These are phyloP conservation scores for Suillus alpinus DNA, from an alignment of 768 basidiomycete species.

Conservation along the genomic window DNA sequence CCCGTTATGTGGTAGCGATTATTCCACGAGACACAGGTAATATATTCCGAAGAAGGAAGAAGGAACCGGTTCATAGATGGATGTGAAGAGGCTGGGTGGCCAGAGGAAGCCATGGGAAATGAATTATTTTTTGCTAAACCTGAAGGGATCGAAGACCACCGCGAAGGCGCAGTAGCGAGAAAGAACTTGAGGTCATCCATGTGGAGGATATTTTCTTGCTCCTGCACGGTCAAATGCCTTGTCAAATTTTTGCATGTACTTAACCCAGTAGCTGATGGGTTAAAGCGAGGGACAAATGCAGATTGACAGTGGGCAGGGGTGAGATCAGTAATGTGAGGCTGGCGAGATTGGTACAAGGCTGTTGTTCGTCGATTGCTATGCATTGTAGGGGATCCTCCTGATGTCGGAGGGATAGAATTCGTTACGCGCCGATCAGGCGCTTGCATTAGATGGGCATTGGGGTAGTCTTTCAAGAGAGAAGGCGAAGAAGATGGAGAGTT, in stretches of 20 bases:
- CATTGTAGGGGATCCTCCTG: neutral
- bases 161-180: slow-evolving; percentile 78
- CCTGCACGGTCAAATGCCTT: slow-evolving; percentile 56
- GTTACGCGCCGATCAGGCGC: neutral
- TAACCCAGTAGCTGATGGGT: slow-evolving; percentile 25
- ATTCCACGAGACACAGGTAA: slow-evolving; percentile 90
- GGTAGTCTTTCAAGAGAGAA: neutral
- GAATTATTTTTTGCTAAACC: slow-evolving; percentile 16
- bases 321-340: neutral
- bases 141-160: slow-evolving; percentile 51
- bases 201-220: slow-evolving; percentile 69
- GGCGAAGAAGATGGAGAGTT: neutral
- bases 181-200: slow-evolving; percentile 87
- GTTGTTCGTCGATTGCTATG: neutral
- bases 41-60: slow-evolving; percentile 83
- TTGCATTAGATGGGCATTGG: neutral
- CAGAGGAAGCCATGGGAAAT: slow-evolving; percentile 19
- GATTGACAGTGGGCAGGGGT: slow-evolving; percentile 1
- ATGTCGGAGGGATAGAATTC: neutral
- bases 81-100: slow-evolving; percentile 55
- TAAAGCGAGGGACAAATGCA: slow-evolving; percentile 10
- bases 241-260: slow-evolving; percentile 25
- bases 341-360: neutral
- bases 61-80: slow-evolving; percentile 84
- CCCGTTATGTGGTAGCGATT: slow-evolving; percentile 93